Evolutionary conservation across 2,329 filamentous ascomycete genomes (phyloP).

Genomic region (Aureobasidium sp.): DNA sequence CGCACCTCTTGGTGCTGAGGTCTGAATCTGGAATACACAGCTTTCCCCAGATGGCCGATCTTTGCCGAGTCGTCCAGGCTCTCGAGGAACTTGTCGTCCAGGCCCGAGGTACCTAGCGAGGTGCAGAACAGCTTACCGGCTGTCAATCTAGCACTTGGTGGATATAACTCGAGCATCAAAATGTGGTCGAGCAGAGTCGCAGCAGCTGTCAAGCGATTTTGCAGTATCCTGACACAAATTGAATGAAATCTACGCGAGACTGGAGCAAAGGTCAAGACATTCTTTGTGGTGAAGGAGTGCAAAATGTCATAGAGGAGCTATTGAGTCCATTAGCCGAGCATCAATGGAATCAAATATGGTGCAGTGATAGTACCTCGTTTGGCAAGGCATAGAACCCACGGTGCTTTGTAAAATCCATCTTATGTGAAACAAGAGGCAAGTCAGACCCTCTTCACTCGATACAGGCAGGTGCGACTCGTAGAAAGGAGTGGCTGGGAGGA

Average conservation of each 20-base stretch:
- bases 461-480: neutral
- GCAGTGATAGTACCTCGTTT: slow-evolving; percentile 23
- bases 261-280: slow-evolving; percentile 45
- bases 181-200: slow-evolving; percentile 53
- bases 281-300: slow-evolving; percentile 32
- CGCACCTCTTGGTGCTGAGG: slow-evolving; percentile 51
- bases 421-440: neutral
- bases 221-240: slow-evolving; percentile 54
- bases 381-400: slow-evolving; percentile 24
- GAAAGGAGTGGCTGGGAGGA: neutral
- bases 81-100: slow-evolving; percentile 33
- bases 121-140: slow-evolving; percentile 63
- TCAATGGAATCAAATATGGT: neutral
- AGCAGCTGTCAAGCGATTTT: slow-evolving; percentile 54
- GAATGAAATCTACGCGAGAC: slow-evolving; percentile 57
- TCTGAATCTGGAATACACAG: slow-evolving; percentile 62
- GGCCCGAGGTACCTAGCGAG: slow-evolving; percentile 55
- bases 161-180: slow-evolving; percentile 71
- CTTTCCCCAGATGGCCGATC: slow-evolving; percentile 43
- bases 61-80: slow-evolving; percentile 30
- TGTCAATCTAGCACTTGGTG: slow-evolving; percentile 59
- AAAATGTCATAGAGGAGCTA: slow-evolving; percentile 39
- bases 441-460: neutral
- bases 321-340: neutral
- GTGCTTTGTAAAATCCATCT: neutral